Evolutionary conservation across 2,329 filamentous ascomycete species (phyloP).

Genomic region (Aspergillus costaricaensis): DNA sequence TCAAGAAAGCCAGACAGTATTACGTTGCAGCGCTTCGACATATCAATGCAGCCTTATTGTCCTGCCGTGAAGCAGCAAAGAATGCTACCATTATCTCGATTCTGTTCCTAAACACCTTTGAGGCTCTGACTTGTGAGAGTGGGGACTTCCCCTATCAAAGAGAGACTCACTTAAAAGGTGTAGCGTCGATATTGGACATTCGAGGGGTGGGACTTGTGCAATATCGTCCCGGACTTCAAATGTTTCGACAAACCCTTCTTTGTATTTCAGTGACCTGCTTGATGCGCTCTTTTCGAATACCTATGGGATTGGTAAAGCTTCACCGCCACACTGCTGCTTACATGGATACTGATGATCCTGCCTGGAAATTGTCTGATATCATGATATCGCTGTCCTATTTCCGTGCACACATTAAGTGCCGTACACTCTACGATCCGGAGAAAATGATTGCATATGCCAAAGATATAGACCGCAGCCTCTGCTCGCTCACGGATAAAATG

Average conservation of each 20-base stretch:
- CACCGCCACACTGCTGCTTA: neutral
- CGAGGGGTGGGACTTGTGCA: conserved; percentile 4
- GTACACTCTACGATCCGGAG: neutral
- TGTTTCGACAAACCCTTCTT: conserved; percentile 18
- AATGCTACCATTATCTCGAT: conserved; percentile 16
- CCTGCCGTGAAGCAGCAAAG: neutral
- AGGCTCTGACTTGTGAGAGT: conserved; percentile 12
- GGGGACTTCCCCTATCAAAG: conserved; percentile 2
- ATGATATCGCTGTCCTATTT: conserved; percentile 3
- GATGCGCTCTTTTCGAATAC: conserved; percentile 10
- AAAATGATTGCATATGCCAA: neutral
- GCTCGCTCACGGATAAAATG: neutral
- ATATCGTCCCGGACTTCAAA: conserved; percentile 14
- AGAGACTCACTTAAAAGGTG: conserved; percentile 16
- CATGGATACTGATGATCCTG: neutral
- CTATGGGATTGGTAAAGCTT: conserved; percentile 5
- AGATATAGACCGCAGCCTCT: neutral
- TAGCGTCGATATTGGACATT: conserved; percentile 12
- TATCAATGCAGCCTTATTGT: conserved; percentile 4
- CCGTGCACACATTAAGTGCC: neutral
- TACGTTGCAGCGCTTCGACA: conserved; percentile 14
- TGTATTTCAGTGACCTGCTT: conserved; percentile 15
- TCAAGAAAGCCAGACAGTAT: conserved; percentile 11
- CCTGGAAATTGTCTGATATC: conserved; percentile 1
- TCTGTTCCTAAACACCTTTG: conserved; percentile 15